Evolutionary conservation across 306 rosid species (phyloP), one percentile per base, ranked within the genome.

Genomic region (Inga leiocalycina): DNA sequence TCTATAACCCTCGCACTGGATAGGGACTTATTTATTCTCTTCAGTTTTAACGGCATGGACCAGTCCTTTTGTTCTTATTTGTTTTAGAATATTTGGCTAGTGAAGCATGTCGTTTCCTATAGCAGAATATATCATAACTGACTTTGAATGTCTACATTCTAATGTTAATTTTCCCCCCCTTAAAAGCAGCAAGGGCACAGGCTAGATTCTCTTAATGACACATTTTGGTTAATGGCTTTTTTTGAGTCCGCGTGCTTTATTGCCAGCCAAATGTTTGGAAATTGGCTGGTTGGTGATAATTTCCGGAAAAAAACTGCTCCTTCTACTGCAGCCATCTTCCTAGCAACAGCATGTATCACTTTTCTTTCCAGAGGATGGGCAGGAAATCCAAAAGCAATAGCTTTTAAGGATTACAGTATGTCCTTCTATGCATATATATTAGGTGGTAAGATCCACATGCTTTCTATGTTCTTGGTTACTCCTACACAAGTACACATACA

Each of bases 181-280:
- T 19, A 17, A 17, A 17, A 20, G 87, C 97, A 94, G 98, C 93
- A 90, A 90, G 97, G 95, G 71, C 92, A 94, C 92, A 86, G 98
- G 82, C 96, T 84, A 67, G 98, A 96, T 84, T 84, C 91, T 74
- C 88, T 94, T 72, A 92, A 89, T 66, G 99, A 96, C 71, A 89
- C 94, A 32, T 94, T 89, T 91, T 96, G 99, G 99, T 86, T 94
- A 74, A 96, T 96, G 98, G 88, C 89, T 85, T 87, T 91, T 82
- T 91, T 89, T 87, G 97, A 96, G 91, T 87, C 97, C 13, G 93
- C 90, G 14, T 94, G 91, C 75, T 88, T 85, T 80, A 88, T 96
- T 84, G 97, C 92, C 84, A 90, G 96, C 91, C 99, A 96, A 86
- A 80, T 91, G 83, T 85, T 96, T 91, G 90, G 93, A 77, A 94